A percentile compares a stretch with the other conserved stretches of the same genome.
phyloP scores from a whole-genome alignment of 2,329 filamentous ascomycete genomes.

The Nemania sp. region DNA sequence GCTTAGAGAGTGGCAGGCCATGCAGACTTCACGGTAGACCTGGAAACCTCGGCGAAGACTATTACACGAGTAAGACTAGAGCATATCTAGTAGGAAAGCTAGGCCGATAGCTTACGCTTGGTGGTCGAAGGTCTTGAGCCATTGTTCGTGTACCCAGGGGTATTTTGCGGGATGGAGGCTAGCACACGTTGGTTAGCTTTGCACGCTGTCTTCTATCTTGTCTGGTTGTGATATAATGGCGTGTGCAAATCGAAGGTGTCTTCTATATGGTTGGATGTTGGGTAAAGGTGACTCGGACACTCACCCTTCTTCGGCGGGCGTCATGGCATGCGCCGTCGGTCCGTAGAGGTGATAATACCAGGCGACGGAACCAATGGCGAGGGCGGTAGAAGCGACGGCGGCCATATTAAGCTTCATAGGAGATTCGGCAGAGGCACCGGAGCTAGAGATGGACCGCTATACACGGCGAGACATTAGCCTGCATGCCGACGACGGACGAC shows the following conservation, averaged over 20 bases:
- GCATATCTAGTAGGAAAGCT: not conserved
- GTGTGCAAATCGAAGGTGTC: not conserved
- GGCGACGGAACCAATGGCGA: slow-evolving; percentile 88
- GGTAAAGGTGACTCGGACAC: slow-evolving; percentile 58
- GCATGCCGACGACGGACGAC: slow-evolving; percentile 13
- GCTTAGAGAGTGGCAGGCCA: slow-evolving; percentile 95
- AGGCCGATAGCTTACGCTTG: slow-evolving; percentile 77
- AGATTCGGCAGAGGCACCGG: slow-evolving; percentile 78
- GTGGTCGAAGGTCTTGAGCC: slow-evolving; percentile 96
- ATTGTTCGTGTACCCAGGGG: slow-evolving; percentile 94
- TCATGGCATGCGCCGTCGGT: slow-evolving; percentile 86
- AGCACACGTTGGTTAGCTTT: slow-evolving; percentile 40
- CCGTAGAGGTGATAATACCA: slow-evolving; percentile 99
- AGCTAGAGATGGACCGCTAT: slow-evolving; percentile 76
- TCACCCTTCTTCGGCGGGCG: slow-evolving; percentile 98
- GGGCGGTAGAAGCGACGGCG: slow-evolving; percentile 85
- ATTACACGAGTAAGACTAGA: slow-evolving; percentile 31
- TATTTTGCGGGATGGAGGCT: slow-evolving; percentile 94
- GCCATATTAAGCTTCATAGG: slow-evolving; percentile 87
- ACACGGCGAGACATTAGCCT: slow-evolving; percentile 35
- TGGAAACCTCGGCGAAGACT: slow-evolving; percentile 99
- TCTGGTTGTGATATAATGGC: not conserved
- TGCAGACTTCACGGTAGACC: slow-evolving; percentile 98
- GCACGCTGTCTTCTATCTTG: slow-evolving; percentile 24
- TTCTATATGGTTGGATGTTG: not conserved